Evolutionary conservation across 164 flowering plant genomes (phyloP), one percentile per base, ranked within the genome.

Genomic region (Nelumbo lutea): DNA sequence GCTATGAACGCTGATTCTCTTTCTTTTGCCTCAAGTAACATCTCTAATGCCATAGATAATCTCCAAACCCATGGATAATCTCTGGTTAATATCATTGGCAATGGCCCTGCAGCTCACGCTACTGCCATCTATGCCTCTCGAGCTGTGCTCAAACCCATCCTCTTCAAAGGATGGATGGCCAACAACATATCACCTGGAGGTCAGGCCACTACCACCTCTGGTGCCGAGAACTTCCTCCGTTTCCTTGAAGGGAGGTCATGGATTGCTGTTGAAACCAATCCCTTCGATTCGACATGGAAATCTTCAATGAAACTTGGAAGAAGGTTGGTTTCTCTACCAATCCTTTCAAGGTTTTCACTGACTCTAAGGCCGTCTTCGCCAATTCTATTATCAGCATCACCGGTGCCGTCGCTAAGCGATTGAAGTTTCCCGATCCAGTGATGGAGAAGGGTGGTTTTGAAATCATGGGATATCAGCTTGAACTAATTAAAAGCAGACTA

Each of bases 91-190:
- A 90, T 96, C 76, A 85, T 95, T 73, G 99, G 99, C 4, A 87
- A 93, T 64, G 98, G 99, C 62, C 99, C 98, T 4, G 96, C 98
- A 0, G 99, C 88, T 43, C 97, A 96, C 82, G 93, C 99, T 1
- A 97, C 98, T 0, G 98, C 99, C 50, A 88, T 96, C 71, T 93
- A 96, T 78, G 85, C 97, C 15, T 83, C 98, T 8, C 86, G 99
- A 0, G 99, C 99, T 1, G 90, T 89, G 78, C 91, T 96, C 72
- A 83, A 83, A 63, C 99, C 99, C 10, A 71, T 96, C 65, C 85
- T 96, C 47, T 96, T 96, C 66, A 97, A 96, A 64, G 99, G 99
- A 2, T 88, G 88, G 91, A 88, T 90, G 98, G 99, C 97, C 72
- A 91, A 91, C 76, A 96, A 79, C 68, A 84, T 96, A 67, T 97